Evolutionary conservation across 2,329 filamentous ascomycete species (phyloP), one percentile per base, ranked within the genome.

Genomic region (Microsporum ferrugineum): DNA sequence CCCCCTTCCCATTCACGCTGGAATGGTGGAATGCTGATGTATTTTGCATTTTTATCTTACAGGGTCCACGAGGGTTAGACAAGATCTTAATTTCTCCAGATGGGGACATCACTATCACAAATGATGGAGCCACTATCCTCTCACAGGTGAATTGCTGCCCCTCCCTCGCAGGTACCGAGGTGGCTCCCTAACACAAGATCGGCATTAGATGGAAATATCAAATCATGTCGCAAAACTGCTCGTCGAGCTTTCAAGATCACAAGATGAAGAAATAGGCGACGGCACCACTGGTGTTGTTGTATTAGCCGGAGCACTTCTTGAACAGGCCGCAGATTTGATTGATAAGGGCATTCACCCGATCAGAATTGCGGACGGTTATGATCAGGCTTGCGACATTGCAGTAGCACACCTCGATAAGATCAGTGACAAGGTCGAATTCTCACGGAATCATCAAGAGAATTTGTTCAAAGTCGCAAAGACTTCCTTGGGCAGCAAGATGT

Each of bases 321-420:
- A 99, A 77, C 92, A 97, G 78, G 94, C 94, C 17, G 90, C 92
- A 65, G 94, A 96, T 73, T 84, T 99, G 68, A 97, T 99, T 75
- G 95, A 99, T 82, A 99, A 99, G 84, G 95, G 94, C 73, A 99
- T 99, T 70, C 94, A 99, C 78, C 94, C 94, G 64, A 99, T 99
- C 74, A 84, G 95, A 69, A 97, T 99, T 77, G 95, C 95, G 66
- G 94, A 99, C 76, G 94, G 94, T 59, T 99, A 96, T 78, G 94
- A 99, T 74, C 86, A 95, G 71, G 94, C 94, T 61, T 99, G 95
- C 73, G 95, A 99, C 75, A 92, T 97, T 69, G 94, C 94, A 49
- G 88, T 97, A 61, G 85, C 87, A 34, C 89, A 96, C 78, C 82
- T 99, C 58, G 94, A 99, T 77, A 85, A 84, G 71, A 96, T 99